A percentile compares a stretch with the other conserved stretches of the same genome.
Evolutionary conservation across 352 stramenopile genomes (phyloP).

Genomic region (Globisporangium viniferum): DNA sequence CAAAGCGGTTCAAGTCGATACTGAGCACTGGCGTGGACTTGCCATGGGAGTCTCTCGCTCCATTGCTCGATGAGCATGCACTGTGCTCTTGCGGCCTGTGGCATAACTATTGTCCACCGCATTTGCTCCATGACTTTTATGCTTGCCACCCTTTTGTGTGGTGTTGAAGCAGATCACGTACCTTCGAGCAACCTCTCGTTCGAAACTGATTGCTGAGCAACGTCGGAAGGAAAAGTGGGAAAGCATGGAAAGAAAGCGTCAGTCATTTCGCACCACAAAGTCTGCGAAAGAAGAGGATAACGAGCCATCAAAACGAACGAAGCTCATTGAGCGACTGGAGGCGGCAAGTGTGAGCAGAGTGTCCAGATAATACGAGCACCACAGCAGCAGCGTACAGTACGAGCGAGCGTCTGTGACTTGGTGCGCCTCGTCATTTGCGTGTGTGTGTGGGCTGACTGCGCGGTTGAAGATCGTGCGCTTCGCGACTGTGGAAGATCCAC

Average conservation of each 20-base stretch:
- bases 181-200: conserved; percentile 26
- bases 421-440: neutral
- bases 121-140: too few relatives aligned
- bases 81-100: too few relatives aligned
- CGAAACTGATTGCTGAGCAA: conserved; percentile 6
- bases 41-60: too few relatives aligned
- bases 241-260: conserved; percentile 21
- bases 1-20: neutral
- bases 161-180: conserved; percentile 9
- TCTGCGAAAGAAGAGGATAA: neutral
- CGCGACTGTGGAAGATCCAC: conserved; percentile 3
- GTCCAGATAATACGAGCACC: neutral
- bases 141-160: too few relatives aligned
- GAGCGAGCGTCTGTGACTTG: neutral
- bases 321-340: neutral
- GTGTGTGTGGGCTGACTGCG: too few relatives aligned
- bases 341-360: neutral
- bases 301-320: neutral
- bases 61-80: too few relatives aligned
- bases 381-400: neutral
- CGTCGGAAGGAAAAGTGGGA: conserved; percentile 20
- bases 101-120: too few relatives aligned
- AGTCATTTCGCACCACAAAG: neutral
- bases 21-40: too few relatives aligned
- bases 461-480: neutral